Base-by-base conservation (phyloP, 2,329 filamentous ascomycete genomes). In the Sphaerulina vaccinii region DNA sequence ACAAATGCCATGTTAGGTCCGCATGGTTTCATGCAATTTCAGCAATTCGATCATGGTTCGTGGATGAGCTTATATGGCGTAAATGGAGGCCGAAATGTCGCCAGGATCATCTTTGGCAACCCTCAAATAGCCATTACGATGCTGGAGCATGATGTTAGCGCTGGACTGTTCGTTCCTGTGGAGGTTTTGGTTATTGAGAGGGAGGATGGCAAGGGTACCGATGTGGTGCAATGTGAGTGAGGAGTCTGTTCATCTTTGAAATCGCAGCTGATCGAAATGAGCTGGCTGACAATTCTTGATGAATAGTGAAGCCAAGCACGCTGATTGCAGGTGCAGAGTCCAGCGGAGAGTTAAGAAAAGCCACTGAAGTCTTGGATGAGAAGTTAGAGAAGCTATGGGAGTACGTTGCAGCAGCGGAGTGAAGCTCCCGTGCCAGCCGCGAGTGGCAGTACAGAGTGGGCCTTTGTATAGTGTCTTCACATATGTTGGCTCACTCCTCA, bases 151-250 rank as follows among this genome's bases (percentile, higher is more conserved):
- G 53, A 56, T 48, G 40, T 55, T 54, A 52, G 35, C 41, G 58
- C 51, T 40, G 56, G 37, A 39, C 51, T 54, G 45, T 57, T 57
- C 45, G 57, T 47, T 43, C 53, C 56, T 49, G 58, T 54, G 21
- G 56, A 56, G 47, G 54, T 36, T 13, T 24, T 53, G 13, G 39
- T 56, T 15, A 27, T 54, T 13, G 54, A 56, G 45, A 47, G 46
- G 42, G 46, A 50, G 46, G 51, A 56, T 35, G 38, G 51, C 36
- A 48, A 45, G 35, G n/a, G n/a, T n/a, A 54, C 51, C 19, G 51
- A 56, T 49, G 51, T 54, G 13, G 54, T 56, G 16, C 48, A 51
- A 24, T 11, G 42, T 45, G 27, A 29, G 8, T 29, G 27, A 35
- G n/a, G n/a, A 35, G 8, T 45, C 42, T 45, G 42, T 45, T 27